phyloP scores from a whole-genome alignment of 2,329 filamentous ascomycete genomes.

The Tolypocladium tropicale region DNA sequence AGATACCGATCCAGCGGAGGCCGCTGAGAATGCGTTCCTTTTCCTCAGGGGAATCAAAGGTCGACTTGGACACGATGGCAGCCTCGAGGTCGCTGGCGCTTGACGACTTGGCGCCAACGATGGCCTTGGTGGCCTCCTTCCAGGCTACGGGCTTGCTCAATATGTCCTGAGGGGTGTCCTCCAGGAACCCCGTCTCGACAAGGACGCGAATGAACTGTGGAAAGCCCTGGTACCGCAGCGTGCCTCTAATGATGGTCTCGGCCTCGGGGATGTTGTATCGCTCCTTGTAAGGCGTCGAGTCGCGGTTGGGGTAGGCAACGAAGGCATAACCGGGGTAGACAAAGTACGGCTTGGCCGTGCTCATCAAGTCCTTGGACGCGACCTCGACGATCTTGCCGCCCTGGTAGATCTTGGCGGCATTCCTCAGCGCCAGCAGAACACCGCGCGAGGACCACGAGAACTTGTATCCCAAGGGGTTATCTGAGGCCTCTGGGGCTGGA shows the following conservation, averaged over 20 bases:
- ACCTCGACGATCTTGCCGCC: conserved; percentile 66
- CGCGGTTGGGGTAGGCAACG: conserved; percentile 88
- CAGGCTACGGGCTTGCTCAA: conserved; percentile 62
- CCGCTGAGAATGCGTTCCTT: conserved; percentile 60
- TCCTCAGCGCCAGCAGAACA: conserved; percentile 77
- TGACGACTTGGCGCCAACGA: conserved; percentile 59
- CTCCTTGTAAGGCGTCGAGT: conserved; percentile 79
- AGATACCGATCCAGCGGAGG: conserved; percentile 60
- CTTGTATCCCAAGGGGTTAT: conserved; percentile 90
- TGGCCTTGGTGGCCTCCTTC: conserved; percentile 74
- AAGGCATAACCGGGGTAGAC: conserved; percentile 82
- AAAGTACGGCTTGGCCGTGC: conserved; percentile 75
- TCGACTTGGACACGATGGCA: conserved; percentile 66
- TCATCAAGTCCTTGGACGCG: conserved; percentile 63
- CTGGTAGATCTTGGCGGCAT: conserved; percentile 74
- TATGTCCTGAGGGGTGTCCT: conserved; percentile 54
- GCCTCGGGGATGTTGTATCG: conserved; percentile 89
- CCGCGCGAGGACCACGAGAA: conserved; percentile 71
- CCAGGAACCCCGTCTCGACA: conserved; percentile 83
- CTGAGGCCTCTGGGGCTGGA: conserved; percentile 60
- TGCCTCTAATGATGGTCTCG: conserved; percentile 74
- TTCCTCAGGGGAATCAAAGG: conserved; percentile 58
- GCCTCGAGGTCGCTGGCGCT: conserved; percentile 59
- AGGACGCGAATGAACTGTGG: conserved; percentile 81
- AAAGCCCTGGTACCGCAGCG: conserved; percentile 81